Conservation (phyloP, 495 filamentous ascomycete species). For the Aspergillus nidulans region DNA sequence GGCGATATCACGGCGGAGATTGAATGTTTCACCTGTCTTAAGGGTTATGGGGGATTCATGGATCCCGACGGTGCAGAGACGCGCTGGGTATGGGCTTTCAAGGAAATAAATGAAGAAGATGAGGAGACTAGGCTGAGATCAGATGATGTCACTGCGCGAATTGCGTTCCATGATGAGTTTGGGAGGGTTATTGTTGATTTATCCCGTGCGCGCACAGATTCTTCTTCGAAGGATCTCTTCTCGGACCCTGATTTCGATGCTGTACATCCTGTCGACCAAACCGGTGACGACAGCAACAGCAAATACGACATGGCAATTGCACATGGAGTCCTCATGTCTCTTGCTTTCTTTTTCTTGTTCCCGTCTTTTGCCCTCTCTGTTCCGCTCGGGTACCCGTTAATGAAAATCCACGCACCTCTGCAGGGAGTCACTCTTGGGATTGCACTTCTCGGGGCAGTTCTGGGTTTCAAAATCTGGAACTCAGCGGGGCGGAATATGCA, state of each 20-base stretch:
- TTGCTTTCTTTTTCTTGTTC: slow-evolving; percentile 41
- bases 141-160: slow-evolving; percentile 37
- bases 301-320: too few species aligned
- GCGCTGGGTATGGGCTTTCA: slow-evolving; percentile 60
- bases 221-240: too few species aligned
- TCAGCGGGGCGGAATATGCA: too few species aligned
- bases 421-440: slow-evolving; percentile 53
- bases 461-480: too few species aligned
- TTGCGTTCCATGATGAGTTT: slow-evolving; percentile 52
- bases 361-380: slow-evolving; percentile 46
- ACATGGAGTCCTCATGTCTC: too few species aligned
- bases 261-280: too few species aligned
- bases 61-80: slow-evolving; percentile 40
- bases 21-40: too few species aligned
- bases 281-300: too few species aligned
- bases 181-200: slow-evolving; percentile 53
- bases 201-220: neutral
- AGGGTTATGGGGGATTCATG: slow-evolving; percentile 44
- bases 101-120: slow-evolving; percentile 42
- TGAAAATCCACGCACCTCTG: slow-evolving; percentile 49
- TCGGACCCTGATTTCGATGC: too few species aligned
- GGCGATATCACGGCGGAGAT: too few species aligned
- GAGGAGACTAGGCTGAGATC: slow-evolving; percentile 9
- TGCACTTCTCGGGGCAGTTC: too few species aligned
- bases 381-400: slow-evolving; percentile 33